Evolutionary conservation across 129 eudicot species (phyloP), one percentile per base, ranked within the genome.

Genomic region (Escallonia rubra): DNA sequence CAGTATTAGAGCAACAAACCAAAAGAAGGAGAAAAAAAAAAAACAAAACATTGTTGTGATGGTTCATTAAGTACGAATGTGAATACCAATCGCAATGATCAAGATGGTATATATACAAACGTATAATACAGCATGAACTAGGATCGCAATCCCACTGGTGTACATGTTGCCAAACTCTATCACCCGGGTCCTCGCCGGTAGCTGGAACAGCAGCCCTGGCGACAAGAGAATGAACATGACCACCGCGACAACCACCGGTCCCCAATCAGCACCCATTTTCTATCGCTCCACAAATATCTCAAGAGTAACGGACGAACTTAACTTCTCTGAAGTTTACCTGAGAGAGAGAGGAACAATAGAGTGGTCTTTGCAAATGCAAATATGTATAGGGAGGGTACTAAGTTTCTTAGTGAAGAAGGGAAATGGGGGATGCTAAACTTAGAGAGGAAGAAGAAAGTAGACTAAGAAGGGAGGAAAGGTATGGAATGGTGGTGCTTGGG

Each of bases 101-200:
- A 78, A 64, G 48, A 78, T 65, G 3, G 83, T 78, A 50, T 69
- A 72, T 43, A 82, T 56, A 63, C 81, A 78, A 55, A 78, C 71
- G 59, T 47, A 82, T 45, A 82, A 40, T 10, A 82, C 47, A 0
- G 87, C 83, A 71, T 82, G 87, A 34, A 78, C 69, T 7, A 82
- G 23, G 41, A 82, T 74, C 3, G 87, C 66, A 47, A 82, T 74
- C 47, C 81, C 87, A 64, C 87, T 82, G 1, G 87, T 82, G 53
- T 60, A 64, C 87, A 82, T 78, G 54, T 82, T 82, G 13, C 87
- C 87, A 61, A 82, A 78, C 49, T 82, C 87, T 10, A 78, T 60
- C 55, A 78, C 74, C 67, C 84, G 78, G 5, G 73, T 40, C 57
- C 80, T 72, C n/a, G 83, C 74, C 0, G 87, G 87, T 3, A 78